These are phyloP conservation scores for Parastagonospora avenae DNA, from an alignment of 2,329 filamentous ascomycete species.

Conservation along the genomic window DNA sequence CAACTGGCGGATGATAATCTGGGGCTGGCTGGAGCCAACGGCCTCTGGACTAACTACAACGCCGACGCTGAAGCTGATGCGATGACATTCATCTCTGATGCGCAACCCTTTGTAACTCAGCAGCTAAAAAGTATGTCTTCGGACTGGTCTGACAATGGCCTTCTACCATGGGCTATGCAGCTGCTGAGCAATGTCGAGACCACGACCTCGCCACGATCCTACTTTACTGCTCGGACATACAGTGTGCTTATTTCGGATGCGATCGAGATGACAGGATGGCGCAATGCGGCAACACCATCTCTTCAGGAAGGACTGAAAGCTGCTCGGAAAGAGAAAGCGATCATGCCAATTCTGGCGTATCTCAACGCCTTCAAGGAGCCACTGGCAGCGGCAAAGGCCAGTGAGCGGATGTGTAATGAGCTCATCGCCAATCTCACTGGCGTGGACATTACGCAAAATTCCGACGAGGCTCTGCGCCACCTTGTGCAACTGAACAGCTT, in stretches of 20 bases:
- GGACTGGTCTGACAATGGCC: constrained; percentile 16
- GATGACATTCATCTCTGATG: constrained; percentile 58
- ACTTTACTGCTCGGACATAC: constrained; percentile 51
- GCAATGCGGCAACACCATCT: constrained; percentile 37
- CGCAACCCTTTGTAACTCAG: constrained; percentile 53
- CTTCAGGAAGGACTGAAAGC: constrained; percentile 46
- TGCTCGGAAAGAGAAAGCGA: constrained; percentile 43
- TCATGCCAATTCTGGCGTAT: constrained; percentile 54
- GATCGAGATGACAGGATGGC: constrained; percentile 51
- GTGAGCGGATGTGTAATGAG: constrained; percentile 63
- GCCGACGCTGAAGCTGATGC: constrained; percentile 59
- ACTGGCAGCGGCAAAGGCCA: constrained; percentile 54
- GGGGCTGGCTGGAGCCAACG: constrained; percentile 60
- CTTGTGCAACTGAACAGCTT: constrained; percentile 61
- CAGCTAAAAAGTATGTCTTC: constrained; percentile 44
- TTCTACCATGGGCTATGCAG: constrained; percentile 32
- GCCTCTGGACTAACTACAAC: constrained; percentile 56
- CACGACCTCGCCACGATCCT: constrained; percentile 37
- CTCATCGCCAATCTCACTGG: constrained; percentile 65
- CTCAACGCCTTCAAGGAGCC: constrained; percentile 56
- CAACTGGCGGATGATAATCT: constrained; percentile 66
- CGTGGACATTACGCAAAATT: constrained; percentile 52
- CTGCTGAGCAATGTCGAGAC: constrained; percentile 28
- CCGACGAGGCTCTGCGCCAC: constrained; percentile 53
- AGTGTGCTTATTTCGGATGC: constrained; percentile 45